These are phyloP conservation scores for Tetradesmus obliquus DNA, from an alignment of 139 green algal genomes.

Conservation along the genomic window DNA sequence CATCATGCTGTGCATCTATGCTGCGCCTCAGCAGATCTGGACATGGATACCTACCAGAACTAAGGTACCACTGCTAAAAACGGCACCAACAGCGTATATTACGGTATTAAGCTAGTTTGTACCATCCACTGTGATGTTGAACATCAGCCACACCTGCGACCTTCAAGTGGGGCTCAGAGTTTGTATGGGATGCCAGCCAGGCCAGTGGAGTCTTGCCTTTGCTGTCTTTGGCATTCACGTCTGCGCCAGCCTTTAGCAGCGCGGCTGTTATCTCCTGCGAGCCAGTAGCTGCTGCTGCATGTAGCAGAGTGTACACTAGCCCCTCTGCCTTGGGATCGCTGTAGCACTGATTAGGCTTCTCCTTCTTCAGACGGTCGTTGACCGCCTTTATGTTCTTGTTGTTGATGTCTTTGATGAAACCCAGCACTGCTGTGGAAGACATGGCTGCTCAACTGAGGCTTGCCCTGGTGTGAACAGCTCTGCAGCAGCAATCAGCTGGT, in stretches of 20 bases:
- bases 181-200: not conserved
- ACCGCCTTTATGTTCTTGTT: constrained; percentile 29
- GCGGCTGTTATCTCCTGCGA: not conserved
- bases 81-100: too few relatives aligned
- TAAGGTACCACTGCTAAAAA: too few relatives aligned
- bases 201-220: constrained; percentile 13
- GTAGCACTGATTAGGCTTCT: constrained; percentile 12
- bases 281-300: constrained; percentile 19
- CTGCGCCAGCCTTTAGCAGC: constrained; percentile 37
- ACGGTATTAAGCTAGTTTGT: too few relatives aligned
- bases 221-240: constrained; percentile 29
- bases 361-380: constrained; percentile 12
- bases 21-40: too few relatives aligned
- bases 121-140: too few relatives aligned
- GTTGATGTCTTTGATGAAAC: constrained; percentile 42
- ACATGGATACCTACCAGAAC: too few relatives aligned
- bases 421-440: constrained; percentile 22
- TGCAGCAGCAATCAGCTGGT: not conserved
- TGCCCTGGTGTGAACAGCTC: not conserved
- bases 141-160: constrained; percentile 15
- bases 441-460: not conserved
- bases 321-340: constrained; percentile 8
- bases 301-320: constrained; percentile 12
- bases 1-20: too few relatives aligned
- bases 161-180: not conserved